phyloP scores from a whole-genome alignment of 2,329 filamentous ascomycete genomes.

The Ophiostoma sp. region DNA sequence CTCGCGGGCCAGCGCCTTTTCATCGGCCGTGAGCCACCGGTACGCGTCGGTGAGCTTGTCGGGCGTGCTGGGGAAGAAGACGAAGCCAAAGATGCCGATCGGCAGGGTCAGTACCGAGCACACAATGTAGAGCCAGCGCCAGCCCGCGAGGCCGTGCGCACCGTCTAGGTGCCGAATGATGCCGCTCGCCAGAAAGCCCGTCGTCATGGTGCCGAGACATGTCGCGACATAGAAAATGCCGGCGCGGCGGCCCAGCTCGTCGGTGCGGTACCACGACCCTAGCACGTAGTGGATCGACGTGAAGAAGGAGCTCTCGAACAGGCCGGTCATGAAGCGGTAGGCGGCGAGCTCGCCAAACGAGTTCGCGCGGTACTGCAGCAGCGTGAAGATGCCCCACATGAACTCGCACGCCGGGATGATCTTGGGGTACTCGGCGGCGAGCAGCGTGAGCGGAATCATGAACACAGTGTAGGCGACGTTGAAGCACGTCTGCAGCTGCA shows the following conservation, averaged over 20 bases:
- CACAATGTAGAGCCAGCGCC: constrained; percentile 21
- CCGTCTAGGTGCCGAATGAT: constrained; percentile 31
- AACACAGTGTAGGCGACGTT: constrained; percentile 25
- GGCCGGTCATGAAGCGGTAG: constrained; percentile 41
- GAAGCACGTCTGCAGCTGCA: constrained; percentile 35
- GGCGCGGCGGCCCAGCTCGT: constrained; percentile 57
- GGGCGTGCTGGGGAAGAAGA: constrained; percentile 25
- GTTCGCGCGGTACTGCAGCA: constrained; percentile 15
- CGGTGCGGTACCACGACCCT: constrained; percentile 53
- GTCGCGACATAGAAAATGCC: constrained; percentile 58
- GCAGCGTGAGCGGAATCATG: constrained; percentile 26
- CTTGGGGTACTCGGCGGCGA: constrained; percentile 23
- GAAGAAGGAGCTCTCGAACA: constrained; percentile 38
- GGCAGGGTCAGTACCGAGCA: constrained; percentile 27
- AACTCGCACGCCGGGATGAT: constrained; percentile 22
- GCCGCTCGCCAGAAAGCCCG: constrained; percentile 40
- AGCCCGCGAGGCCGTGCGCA: constrained; percentile 34
- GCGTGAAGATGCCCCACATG: constrained; percentile 27
- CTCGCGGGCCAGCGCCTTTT: constrained; percentile 41
- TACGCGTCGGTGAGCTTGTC: constrained; percentile 13
- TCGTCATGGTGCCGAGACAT: constrained; percentile 40
- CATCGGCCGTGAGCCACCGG: constrained; percentile 34
- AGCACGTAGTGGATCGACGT: constrained; percentile 47
- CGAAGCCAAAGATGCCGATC: constrained; percentile 25
- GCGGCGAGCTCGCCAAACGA: constrained; percentile 35